Percentiles rank a stretch among this genome's conserved stretches.
phyloP scores from a whole-genome alignment of 2,329 filamentous ascomycete species.

The Byssoonygena ceratinophila region DNA sequence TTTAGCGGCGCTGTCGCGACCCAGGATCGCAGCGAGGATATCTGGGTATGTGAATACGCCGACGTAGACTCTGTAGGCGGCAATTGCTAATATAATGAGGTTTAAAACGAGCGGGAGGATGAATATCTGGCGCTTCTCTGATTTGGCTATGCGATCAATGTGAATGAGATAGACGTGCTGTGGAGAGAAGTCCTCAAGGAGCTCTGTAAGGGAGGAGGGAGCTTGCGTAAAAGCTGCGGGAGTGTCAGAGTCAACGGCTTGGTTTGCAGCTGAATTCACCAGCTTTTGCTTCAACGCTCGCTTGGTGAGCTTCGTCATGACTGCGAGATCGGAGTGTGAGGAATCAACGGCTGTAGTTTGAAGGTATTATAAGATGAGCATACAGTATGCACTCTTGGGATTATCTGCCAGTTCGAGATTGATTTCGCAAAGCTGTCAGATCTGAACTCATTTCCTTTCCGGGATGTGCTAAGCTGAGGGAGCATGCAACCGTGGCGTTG shows the following conservation, averaged over 20 bases:
- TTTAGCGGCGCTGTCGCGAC: conserved; percentile 55
- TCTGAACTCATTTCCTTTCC: not conserved
- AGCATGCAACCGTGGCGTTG: not conserved
- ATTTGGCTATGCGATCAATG: conserved; percentile 58
- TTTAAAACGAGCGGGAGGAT: conserved; percentile 69
- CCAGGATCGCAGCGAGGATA: conserved; percentile 54
- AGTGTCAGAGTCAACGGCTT: conserved; percentile 21
- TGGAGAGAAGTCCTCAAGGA: conserved; percentile 56
- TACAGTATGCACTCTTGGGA: no score
- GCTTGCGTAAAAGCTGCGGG: conserved; percentile 60
- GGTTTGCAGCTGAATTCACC: conserved; percentile 16
- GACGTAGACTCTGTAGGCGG: conserved; percentile 57
- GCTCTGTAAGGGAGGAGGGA: conserved; percentile 52
- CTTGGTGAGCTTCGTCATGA: conserved; percentile 31
- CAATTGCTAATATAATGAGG: conserved; percentile 50
- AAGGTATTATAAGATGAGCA: no score
- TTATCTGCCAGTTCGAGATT: no score
- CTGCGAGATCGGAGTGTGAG: not conserved
- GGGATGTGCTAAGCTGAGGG: not conserved
- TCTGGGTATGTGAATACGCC: conserved; percentile 63
- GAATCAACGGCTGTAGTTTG: not conserved
- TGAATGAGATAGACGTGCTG: conserved; percentile 74
- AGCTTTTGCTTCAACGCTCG: conserved; percentile 20
- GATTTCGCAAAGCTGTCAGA: no score
- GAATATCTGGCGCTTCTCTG: conserved; percentile 76